Conservation (phyloP, 805 yeast genomes). For the Saccharomycopsis sp. region DNA sequence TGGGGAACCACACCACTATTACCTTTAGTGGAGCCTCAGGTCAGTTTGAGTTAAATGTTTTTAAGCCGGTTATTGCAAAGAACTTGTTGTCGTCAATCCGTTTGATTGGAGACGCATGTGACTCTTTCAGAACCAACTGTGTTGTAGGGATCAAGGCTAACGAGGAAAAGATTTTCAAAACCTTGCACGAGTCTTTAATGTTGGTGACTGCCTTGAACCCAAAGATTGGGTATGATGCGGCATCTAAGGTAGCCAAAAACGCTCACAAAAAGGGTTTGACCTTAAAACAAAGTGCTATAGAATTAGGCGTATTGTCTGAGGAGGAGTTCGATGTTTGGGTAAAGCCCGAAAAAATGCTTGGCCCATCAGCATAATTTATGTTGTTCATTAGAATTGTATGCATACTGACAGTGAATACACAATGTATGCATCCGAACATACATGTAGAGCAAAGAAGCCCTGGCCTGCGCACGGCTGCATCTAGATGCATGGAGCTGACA, state of each 20-base stretch:
- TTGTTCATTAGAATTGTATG: too few relatives aligned
- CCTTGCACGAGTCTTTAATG: slow-evolving; percentile 92
- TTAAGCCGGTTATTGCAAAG: slow-evolving; percentile 91
- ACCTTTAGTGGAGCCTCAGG: slow-evolving; percentile 98
- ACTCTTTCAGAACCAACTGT: slow-evolving; percentile 89
- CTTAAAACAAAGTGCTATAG: slow-evolving; percentile 87
- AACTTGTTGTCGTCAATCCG: slow-evolving; percentile 84
- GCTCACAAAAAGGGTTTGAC: slow-evolving; percentile 98
- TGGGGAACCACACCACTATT: slow-evolving; percentile 92
- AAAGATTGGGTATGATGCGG: slow-evolving; percentile 95
- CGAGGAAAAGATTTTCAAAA: slow-evolving; percentile 75
- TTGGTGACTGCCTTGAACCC: slow-evolving; percentile 97
- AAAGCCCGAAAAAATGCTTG: slow-evolving; percentile 95
- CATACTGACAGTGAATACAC: slow-evolving; percentile 28
- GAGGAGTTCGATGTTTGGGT: slow-evolving; percentile 96
- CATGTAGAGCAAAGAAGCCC: too few relatives aligned
- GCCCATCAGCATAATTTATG: slow-evolving; percentile 52
- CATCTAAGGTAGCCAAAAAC: slow-evolving; percentile 96
- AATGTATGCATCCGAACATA: too few relatives aligned
- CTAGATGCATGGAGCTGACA: neutral
- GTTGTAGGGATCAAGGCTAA: slow-evolving; percentile 92
- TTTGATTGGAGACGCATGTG: slow-evolving; percentile 79
- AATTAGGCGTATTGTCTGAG: slow-evolving; percentile 73
- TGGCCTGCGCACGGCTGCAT: neutral
- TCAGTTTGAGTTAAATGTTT: slow-evolving; percentile 95